Base-by-base conservation (phyloP, 2,329 filamentous ascomycete species). In the Bipolaris sorokiniana region DNA sequence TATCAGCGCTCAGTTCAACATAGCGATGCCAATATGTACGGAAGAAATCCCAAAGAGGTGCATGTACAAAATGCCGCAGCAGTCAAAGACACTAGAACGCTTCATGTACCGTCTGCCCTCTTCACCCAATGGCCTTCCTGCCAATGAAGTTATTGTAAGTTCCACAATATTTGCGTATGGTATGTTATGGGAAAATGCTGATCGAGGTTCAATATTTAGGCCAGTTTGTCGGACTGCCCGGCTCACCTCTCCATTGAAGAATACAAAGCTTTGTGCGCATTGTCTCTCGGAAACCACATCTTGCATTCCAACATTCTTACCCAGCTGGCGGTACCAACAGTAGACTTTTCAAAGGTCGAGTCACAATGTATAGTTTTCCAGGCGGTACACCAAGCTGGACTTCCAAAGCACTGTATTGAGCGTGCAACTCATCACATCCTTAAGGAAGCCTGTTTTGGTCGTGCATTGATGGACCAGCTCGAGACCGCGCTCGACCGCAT, bases 101-200 rank as follows among this genome's bases (percentile, higher is more conserved):
- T 84, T 80, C 55, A 54, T 82, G 50, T 52, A 80, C 36, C 76
- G 76, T 3, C 66, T 75, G 1, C 58, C 65, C 1, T 20, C 50
- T 0, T 36, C 31, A 0, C 67, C 70, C 0, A 61, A 71, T 46
- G 78, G 72, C 1, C 51, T 64, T 0, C 48, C 68, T 0, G 76
- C 83, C 0, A 90, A 90, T 54, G 62, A 77, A 0, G 80, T 84
- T 0, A 78, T 89, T 11, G 79, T 86, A 0, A 70, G 65, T 1
- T 38, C 2, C 83, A 86, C 54, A 20, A 18, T 18, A 15, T n/a
- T 22, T 33, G 7, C 9, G 13, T 5, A 28, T 15, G 10, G 2
- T 22, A 41, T 28, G 7, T 3, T 26, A 9, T 40, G 16, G n/a
- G 18, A 36, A 18, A 18, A 5, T 34, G 18, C 44, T 48, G 15